Evolutionary conservation across 805 yeast genomes (phyloP).

Genomic region (Tetrapisispora arboricola): DNA sequence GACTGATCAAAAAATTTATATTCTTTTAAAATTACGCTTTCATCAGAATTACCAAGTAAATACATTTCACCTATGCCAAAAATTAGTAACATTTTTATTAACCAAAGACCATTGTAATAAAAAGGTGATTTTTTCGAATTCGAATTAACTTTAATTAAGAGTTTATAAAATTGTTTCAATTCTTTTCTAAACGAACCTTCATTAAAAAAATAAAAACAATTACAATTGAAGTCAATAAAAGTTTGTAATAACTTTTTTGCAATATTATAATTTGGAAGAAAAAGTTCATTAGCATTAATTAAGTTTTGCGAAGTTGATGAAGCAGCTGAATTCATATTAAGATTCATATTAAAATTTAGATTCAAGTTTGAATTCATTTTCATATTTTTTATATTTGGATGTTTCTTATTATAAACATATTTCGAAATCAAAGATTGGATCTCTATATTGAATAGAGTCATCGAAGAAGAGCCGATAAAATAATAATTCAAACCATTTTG

Average conservation of each 20-base stretch:
- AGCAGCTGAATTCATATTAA: neutral
- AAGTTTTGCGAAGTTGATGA: neutral
- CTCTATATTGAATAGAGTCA: conserved; percentile 72
- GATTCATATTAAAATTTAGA: neutral
- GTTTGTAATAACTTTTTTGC: conserved; percentile 68
- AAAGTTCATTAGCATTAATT: conserved; percentile 1
- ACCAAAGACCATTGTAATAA: conserved; percentile 69
- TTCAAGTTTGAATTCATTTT: neutral
- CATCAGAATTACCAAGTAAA: conserved; percentile 19
- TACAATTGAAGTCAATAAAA: conserved; percentile 69
- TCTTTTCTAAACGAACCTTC: conserved; percentile 69
- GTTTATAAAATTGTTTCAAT: conserved; percentile 44
- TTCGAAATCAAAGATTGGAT: conserved; percentile 54
- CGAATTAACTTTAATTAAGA: neutral
- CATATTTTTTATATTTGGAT: too few relatives aligned
- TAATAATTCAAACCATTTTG: conserved; percentile 59
- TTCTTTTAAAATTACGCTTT: neutral
- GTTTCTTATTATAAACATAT: conserved; percentile 13
- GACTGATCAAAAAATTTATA: conserved; percentile 3
- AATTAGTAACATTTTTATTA: conserved; percentile 60
- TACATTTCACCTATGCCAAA: conserved; percentile 81
- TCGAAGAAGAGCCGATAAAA: conserved; percentile 73
- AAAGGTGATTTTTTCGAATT: conserved; percentile 28
- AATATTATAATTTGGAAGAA: conserved; percentile 62
- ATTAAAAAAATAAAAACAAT: conserved; percentile 75